These are phyloP conservation scores for Penicillium olsonii DNA, from an alignment of 2,329 filamentous ascomycete genomes.

Conservation along the genomic window DNA sequence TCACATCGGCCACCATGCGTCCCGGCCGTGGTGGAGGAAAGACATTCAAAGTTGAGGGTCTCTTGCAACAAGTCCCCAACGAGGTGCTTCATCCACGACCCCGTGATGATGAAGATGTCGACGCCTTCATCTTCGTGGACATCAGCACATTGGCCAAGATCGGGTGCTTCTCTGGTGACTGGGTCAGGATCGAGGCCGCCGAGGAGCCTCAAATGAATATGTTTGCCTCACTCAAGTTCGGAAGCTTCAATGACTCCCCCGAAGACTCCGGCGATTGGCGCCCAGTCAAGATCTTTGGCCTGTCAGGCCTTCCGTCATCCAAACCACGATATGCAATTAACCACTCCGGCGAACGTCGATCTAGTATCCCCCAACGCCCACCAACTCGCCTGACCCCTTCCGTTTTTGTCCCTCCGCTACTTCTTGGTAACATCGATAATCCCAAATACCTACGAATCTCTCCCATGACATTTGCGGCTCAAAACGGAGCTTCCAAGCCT, in stretches of 20 bases:
- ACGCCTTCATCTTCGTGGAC: constrained; percentile 85
- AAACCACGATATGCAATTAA: constrained; percentile 60
- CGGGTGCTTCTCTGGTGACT: constrained; percentile 96
- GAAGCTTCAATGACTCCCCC: constrained; percentile 45
- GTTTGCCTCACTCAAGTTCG: constrained; percentile 66
- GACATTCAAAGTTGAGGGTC: constrained; percentile 78
- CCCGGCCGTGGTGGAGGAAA: constrained; percentile 72
- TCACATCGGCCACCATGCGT: constrained; percentile 79
- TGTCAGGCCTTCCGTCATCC: constrained; percentile 65
- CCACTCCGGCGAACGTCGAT: constrained; percentile 49
- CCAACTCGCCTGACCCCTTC: constrained; percentile 55
- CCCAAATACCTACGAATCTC: constrained; percentile 78
- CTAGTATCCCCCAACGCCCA: constrained; percentile 56
- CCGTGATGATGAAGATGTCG: constrained; percentile 78
- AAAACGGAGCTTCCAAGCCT: constrained; percentile 55
- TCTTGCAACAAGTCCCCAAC: constrained; percentile 70
- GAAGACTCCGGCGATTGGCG: constrained; percentile 74
- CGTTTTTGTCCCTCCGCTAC: constrained; percentile 79
- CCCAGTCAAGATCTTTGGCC: constrained; percentile 82
- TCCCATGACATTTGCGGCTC: constrained; percentile 47
- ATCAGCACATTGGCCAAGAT: constrained; percentile 82
- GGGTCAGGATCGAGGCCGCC: constrained; percentile 81
- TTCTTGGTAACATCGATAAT: constrained; percentile 81
- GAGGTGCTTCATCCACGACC: constrained; percentile 86
- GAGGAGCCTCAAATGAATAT: constrained; percentile 65